A percentile compares a stretch with the other conserved stretches of the same genome.
Evolutionary conservation across 2,329 filamentous ascomycete species (phyloP).

Genomic region (Diaporthe vaccinii): DNA sequence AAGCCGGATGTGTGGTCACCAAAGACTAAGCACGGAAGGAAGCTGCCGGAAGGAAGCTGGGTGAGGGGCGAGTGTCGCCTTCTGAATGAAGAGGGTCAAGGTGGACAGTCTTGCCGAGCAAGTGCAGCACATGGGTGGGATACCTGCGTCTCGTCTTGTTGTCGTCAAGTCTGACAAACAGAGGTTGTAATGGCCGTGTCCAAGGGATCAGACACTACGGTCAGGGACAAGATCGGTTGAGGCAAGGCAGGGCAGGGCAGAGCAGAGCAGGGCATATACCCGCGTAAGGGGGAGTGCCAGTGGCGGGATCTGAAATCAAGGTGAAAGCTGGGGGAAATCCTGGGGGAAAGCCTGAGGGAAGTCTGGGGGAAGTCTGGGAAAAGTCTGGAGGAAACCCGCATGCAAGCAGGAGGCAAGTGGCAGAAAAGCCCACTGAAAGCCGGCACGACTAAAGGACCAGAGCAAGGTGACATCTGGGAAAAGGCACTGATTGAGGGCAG

Average conservation of each 20-base stretch:
- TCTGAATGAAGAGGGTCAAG: neutral
- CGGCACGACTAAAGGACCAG: neutral
- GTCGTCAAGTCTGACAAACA: neutral
- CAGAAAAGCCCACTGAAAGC: neutral
- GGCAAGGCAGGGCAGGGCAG: too few species aligned
- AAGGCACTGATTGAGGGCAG: neutral
- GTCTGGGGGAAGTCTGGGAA: neutral
- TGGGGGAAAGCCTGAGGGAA: neutral
- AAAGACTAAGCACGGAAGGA: neutral
- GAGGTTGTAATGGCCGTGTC: neutral
- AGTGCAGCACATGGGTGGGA: neutral
- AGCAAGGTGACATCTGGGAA: neutral
- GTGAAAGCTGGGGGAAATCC: too few species aligned
- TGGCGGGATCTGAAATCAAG: neutral
- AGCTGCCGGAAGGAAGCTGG: neutral
- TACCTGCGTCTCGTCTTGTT: too few species aligned
- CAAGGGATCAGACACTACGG: neutral
- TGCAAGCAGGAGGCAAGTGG: neutral
- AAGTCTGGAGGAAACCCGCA: neutral
- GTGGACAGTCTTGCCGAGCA: neutral
- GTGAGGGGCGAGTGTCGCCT: neutral
- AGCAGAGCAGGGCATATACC: neutral
- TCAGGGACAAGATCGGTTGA: neutral
- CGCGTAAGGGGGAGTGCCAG: neutral
- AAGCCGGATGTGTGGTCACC: neutral